Conservation (phyloP, 176 grass and related monocot genomes). For the Ensete glaucum region DNA sequence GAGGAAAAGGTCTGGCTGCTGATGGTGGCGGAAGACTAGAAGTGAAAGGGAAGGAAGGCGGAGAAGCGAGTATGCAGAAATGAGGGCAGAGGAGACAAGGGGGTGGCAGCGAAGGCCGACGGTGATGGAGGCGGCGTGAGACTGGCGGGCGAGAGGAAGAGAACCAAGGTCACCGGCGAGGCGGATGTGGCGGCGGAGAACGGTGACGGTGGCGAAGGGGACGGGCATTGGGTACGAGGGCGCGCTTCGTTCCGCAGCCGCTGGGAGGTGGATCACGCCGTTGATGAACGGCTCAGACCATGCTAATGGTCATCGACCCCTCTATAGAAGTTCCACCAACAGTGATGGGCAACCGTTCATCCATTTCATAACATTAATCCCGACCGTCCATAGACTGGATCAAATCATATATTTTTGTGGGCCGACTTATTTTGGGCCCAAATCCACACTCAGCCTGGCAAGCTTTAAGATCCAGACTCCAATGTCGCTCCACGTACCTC, state of each 20-base stretch:
- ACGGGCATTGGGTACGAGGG: background rate
- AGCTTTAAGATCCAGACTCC: too few species aligned
- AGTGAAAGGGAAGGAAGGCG: background rate
- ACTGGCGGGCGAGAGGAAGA: background rate
- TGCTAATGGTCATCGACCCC: too few species aligned
- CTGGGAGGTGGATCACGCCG: background rate
- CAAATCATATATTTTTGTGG: too few species aligned
- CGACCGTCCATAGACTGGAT: too few species aligned
- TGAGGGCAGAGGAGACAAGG: slow-evolving; percentile 26
- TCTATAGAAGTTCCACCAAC: too few species aligned
- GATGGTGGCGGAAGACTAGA: background rate
- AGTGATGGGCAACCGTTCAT: too few species aligned
- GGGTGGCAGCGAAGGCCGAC: slow-evolving; percentile 28
- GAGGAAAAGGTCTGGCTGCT: background rate
- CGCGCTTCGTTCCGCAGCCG: background rate
- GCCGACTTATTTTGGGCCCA: too few species aligned
- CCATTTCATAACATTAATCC: too few species aligned
- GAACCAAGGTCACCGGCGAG: background rate
- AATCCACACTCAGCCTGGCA: too few species aligned
- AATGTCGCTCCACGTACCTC: too few species aligned
- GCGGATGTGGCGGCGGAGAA: slow-evolving; percentile 5
- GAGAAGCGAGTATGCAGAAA: slow-evolving; percentile 36
- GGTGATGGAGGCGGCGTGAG: slow-evolving; percentile 20
- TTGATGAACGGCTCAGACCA: background rate
- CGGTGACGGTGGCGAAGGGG: slow-evolving; percentile 27